Evolutionary conservation across 2,329 filamentous ascomycete genomes (phyloP).

Genomic region (Trichoderma koningiopsis): DNA sequence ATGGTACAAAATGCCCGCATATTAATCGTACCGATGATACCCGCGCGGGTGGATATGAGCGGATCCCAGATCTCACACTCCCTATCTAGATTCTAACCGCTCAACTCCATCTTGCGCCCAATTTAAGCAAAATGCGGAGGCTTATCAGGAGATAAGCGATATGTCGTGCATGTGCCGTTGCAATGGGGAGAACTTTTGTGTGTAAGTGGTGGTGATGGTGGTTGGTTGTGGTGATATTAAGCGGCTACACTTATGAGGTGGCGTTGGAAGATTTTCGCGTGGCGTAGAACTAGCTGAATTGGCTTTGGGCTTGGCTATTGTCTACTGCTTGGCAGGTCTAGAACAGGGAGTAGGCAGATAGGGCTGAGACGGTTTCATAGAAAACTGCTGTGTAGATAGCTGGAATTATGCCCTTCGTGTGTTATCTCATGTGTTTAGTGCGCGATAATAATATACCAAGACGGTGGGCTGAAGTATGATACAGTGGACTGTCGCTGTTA

Average conservation of each 20-base stretch:
- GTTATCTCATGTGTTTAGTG: too few relatives aligned
- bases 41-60: slow-evolving; percentile 1
- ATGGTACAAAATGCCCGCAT: background rate
- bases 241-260: background rate
- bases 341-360: too few relatives aligned
- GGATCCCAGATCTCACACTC: background rate
- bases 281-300: background rate
- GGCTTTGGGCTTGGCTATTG: too few relatives aligned
- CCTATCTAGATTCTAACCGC: background rate
- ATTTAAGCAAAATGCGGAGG: background rate
- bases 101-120: background rate
- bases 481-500: too few relatives aligned
- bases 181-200: background rate
- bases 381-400: too few relatives aligned
- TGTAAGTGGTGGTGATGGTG: background rate
- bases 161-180: background rate
- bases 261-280: background rate
- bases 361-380: too few relatives aligned
- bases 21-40: background rate
- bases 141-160: background rate
- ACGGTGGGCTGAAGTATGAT: too few relatives aligned
- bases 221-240: background rate
- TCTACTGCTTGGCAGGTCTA: too few relatives aligned
- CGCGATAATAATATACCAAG: too few relatives aligned
- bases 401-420: too few relatives aligned